Conservation (phyloP, 2,329 filamentous ascomycete genomes). For the Incumbomyces lentus region DNA sequence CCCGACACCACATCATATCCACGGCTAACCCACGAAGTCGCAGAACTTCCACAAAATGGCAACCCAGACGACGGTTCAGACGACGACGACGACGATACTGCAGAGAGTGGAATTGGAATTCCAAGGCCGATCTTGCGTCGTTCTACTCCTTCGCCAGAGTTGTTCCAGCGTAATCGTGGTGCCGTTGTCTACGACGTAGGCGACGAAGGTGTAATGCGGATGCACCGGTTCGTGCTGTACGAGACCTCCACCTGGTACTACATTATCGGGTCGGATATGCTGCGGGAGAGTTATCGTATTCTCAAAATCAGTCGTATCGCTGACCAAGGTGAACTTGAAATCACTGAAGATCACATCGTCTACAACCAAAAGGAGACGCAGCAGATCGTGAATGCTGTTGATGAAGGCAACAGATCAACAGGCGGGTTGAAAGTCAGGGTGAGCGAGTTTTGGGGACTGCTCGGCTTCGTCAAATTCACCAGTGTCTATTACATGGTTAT, state of each 20-base stretch:
- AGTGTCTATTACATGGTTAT: slow-evolving; percentile 95
- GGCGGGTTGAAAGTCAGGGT: slow-evolving; percentile 84
- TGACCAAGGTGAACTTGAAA: slow-evolving; percentile 64
- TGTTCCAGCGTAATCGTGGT: slow-evolving; percentile 29
- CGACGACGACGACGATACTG: slow-evolving; percentile 33
- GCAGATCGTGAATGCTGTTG: slow-evolving; percentile 83
- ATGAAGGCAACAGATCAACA: slow-evolving; percentile 84
- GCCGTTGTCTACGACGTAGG: slow-evolving; percentile 26
- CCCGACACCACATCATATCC: slow-evolving; percentile 1
- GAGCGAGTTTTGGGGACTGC: slow-evolving; percentile 73
- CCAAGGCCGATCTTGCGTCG: slow-evolving; percentile 37
- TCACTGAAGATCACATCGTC: slow-evolving; percentile 89
- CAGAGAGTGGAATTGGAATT: slow-evolving; percentile 35
- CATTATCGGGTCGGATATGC: slow-evolving; percentile 82
- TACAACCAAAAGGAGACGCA: slow-evolving; percentile 90
- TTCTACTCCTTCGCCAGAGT: slow-evolving; percentile 26
- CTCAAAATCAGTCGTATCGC: slow-evolving; percentile 89
- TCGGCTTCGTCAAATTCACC: slow-evolving; percentile 94
- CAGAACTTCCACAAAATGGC: slow-evolving; percentile 16
- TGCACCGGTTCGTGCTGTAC: slow-evolving; percentile 97
- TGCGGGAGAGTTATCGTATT: slow-evolving; percentile 79
- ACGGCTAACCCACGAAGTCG: slow-evolving; percentile 3
- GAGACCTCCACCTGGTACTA: slow-evolving; percentile 91
- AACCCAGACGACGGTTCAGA: slow-evolving; percentile 29
- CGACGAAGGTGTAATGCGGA: slow-evolving; percentile 43